A percentile compares a stretch with the other conserved stretches of the same genome.
phyloP scores from a whole-genome alignment of 1,139 yeast genomes.

The Kodamaea ohmeri region DNA sequence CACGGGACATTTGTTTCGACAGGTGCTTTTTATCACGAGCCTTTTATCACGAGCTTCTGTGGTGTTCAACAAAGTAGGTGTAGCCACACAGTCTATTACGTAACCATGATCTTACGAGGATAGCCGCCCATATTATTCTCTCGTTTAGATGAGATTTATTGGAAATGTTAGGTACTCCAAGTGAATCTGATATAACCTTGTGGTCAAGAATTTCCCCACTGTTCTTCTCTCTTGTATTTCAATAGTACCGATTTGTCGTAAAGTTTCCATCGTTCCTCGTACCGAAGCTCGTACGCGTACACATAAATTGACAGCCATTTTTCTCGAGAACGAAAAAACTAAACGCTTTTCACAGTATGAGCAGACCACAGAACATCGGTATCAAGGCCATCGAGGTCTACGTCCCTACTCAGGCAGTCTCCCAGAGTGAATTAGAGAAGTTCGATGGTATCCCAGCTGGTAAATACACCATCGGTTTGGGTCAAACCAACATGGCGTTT shows the following conservation, averaged over 20 bases:
- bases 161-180: no score
- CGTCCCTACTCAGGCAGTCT: constrained; percentile 79
- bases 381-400: constrained; percentile 94
- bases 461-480: constrained; percentile 96
- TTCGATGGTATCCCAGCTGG: constrained; percentile 88
- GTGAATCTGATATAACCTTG: no score
- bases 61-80: no score
- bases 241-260: neutral
- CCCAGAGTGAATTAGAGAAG: constrained; percentile 83
- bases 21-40: no score
- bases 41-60: no score
- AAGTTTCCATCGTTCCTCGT: neutral
- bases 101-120: no score
- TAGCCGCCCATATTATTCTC: no score
- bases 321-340: neutral
- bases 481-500: constrained; percentile 97
- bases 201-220: neutral
- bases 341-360: neutral
- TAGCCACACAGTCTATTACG: no score
- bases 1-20: no score
- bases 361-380: constrained; percentile 75
- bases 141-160: no score
- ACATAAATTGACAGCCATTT: constrained; percentile 3
- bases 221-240: neutral
- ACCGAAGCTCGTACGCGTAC: no score